Conservation (phyloP, 179 eudicot genomes). For the Heliamphora pulchella region DNA sequence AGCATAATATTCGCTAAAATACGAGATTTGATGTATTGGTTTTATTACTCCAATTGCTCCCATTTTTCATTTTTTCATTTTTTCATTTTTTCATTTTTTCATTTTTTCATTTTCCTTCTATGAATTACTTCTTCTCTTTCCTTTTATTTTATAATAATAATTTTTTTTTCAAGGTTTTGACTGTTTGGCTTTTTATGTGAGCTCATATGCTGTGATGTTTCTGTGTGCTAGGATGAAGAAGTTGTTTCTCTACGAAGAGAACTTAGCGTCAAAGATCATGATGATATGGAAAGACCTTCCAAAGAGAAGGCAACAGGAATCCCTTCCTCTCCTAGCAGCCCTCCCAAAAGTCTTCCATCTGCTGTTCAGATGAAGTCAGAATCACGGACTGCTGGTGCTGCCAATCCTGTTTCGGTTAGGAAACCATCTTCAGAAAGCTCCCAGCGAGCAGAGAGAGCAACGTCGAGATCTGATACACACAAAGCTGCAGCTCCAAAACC, state of each 20-base stretch:
- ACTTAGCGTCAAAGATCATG: conserved; percentile 31
- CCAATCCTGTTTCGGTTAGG: conserved; percentile 25
- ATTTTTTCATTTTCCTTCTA: too few species aligned
- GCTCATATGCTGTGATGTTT: conserved; percentile 7
- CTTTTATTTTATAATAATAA: too few species aligned
- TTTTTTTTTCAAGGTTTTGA: too few species aligned
- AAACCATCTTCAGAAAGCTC: conserved; percentile 34
- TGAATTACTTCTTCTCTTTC: too few species aligned
- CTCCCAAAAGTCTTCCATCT: conserved; percentile 32
- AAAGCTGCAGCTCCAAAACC: conserved; percentile 31
- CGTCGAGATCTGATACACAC: conserved; percentile 20
- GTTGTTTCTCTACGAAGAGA: conserved; percentile 39
- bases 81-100: too few species aligned
- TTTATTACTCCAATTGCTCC: too few species aligned
- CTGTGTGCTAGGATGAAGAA: conserved; percentile 41
- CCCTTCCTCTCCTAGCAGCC: conserved; percentile 34
- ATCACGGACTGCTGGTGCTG: conserved; percentile 19
- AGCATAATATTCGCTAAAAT: background rate
- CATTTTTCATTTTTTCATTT: too few species aligned
- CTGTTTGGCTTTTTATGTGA: background rate
- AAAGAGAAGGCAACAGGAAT: conserved; percentile 28
- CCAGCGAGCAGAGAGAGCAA: conserved; percentile 28
- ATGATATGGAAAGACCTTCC: conserved; percentile 23
- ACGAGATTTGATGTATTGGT: too few species aligned
- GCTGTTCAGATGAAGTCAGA: conserved; percentile 27